Evolutionary conservation across 78 protist species (phyloP).

Genomic region (Salpingoeca rosetta): DNA sequence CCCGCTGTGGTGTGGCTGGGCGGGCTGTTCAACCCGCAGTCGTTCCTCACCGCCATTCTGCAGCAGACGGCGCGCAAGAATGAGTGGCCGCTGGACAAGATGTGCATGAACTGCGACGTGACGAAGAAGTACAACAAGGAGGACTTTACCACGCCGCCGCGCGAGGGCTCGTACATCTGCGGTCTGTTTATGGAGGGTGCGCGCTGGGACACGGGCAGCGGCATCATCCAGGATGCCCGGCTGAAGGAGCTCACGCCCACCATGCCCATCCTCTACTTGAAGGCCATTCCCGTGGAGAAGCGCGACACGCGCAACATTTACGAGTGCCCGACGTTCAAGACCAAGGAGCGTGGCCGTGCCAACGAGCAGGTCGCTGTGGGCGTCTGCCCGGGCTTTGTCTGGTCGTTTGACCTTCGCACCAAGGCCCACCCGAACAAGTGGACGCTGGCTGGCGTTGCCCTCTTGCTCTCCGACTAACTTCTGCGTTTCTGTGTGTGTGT

Average conservation of each 20-base stretch:
- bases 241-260: constrained; percentile 51
- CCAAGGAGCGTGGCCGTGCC: constrained; percentile 35
- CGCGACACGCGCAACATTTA: constrained; percentile 33
- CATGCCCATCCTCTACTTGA: constrained; percentile 56
- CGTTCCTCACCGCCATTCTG: constrained; percentile 70
- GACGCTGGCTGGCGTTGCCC: constrained; percentile 64
- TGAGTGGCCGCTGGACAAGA: constrained; percentile 54
- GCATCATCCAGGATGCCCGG: constrained; percentile 31
- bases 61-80: constrained; percentile 61
- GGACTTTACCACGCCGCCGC: constrained; percentile 4
- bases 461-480: constrained; percentile 26
- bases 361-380: background rate
- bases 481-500: background rate
- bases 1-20: constrained; percentile 54
- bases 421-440: constrained; percentile 44
- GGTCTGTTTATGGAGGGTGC: constrained; percentile 73
- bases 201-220: constrained; percentile 51
- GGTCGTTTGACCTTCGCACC: constrained; percentile 45
- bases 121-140: constrained; percentile 25
- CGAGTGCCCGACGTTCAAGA: constrained; percentile 69
- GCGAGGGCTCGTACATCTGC: constrained; percentile 65
- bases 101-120: constrained; percentile 55
- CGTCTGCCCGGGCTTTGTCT: constrained; percentile 42
- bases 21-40: constrained; percentile 65
- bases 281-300: constrained; percentile 42